Base-by-base conservation (phyloP, 495 filamentous ascomycete genomes). In the Bacidia rubella region DNA sequence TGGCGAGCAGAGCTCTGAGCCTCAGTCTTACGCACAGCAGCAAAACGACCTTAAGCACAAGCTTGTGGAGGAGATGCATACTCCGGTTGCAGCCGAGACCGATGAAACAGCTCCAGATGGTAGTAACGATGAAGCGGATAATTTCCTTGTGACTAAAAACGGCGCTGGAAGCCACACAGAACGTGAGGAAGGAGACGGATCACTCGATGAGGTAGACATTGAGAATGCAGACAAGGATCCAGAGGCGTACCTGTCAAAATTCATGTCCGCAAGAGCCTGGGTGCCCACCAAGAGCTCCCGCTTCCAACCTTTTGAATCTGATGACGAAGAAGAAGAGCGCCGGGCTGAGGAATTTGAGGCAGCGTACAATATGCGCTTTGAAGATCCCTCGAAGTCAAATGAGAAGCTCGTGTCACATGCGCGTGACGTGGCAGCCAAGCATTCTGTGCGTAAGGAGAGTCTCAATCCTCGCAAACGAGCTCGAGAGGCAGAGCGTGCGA, bases 301-400 rank as follows among this genome's bases (percentile, higher is more conserved):
- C 10, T 84, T 81, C 58, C 70, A 85, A 47, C 83, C 88, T 7
- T 83, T 98, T 49, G 88, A 96, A 53, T 93, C 87, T 0, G 92
- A 98, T 57, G 92, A 96, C 50, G 86, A 85, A 20, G 86, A 90
- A 48, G 84, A 89, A 25, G 83, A 89, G 46, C 72, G 79, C 12
- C 75, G 80, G 23, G 90, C 90, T 29, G 92, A 98, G 23, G 77
- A 78, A 24, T 89, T 88, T 57, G 92, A 98, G 64, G 76, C 83
- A 50, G 90, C 88, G n/a, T 98, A 93, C 70, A 98, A 98, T 66
- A 71, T 95, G 66, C 85, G 92, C 22, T 98, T 98, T 60, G 92
- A 98, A 61, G 85, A 98, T 59, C 88, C 92, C 0, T 74, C 73
- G 58, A 83, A 81, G 56, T 76, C 83, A 54, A 94, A 95, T 57